Percentiles rank a stretch among this genome's conserved stretches.
Conservation (phyloP, 345 rosid species). For the Lepidium sativum region DNA sequence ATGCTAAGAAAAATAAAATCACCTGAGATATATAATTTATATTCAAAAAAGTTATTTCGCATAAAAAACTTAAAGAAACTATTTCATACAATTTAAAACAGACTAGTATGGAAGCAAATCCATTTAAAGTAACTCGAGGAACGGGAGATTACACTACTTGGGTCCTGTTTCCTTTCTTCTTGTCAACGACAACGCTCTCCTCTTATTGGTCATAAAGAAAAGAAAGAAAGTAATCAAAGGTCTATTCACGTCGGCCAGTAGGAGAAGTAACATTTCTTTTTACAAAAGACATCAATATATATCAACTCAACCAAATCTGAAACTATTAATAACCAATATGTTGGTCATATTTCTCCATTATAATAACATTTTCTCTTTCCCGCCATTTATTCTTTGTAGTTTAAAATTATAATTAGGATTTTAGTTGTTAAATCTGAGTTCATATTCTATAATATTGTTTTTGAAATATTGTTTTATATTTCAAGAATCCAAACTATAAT, state of each 20-base stretch:
- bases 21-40: too few relatives aligned
- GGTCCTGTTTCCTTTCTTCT: neutral
- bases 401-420: neutral
- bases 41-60: too few relatives aligned
- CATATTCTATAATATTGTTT: too few relatives aligned
- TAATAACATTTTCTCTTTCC: neutral
- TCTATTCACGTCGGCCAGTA: neutral
- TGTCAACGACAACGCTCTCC: conserved; percentile 9
- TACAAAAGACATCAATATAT: neutral
- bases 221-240: neutral
- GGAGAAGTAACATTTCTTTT: neutral
- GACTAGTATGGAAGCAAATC: too few relatives aligned
- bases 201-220: neutral
- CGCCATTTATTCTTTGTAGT: neutral
- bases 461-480: too few relatives aligned
- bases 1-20: too few relatives aligned
- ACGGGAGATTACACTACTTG: too few relatives aligned
- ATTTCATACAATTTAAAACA: too few relatives aligned
- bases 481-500: too few relatives aligned
- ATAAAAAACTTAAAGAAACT: too few relatives aligned
- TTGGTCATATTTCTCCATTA: neutral
- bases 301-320: neutral
- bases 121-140: too few relatives aligned
- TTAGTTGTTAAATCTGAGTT: too few relatives aligned
- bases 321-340: neutral